These are phyloP conservation scores for Entomortierella lignicola DNA, from an alignment of 192 early-diverging fungal genomes.

Conservation along the genomic window DNA sequence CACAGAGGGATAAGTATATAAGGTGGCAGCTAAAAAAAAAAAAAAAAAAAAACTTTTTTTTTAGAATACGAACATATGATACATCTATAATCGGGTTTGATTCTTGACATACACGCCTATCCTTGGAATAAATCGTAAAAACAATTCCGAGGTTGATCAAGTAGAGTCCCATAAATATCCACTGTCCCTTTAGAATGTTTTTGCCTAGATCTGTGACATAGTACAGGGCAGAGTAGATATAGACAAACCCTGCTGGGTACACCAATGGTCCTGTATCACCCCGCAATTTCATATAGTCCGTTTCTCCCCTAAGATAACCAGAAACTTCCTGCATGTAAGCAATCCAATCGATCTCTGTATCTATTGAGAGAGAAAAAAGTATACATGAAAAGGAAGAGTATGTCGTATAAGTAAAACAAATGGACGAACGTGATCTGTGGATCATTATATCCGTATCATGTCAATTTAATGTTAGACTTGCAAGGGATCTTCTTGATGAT, in stretches of 20 bases:
- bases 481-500: conserved; percentile 73
- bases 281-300: conserved; percentile 79
- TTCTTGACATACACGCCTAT: conserved; percentile 52
- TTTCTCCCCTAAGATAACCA: conserved; percentile 83
- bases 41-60: neutral
- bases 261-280: conserved; percentile 97
- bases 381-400: neutral
- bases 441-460: neutral
- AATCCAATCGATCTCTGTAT: conserved; percentile 97
- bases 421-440: neutral
- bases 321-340: conserved; percentile 96
- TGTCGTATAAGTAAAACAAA: too few relatives aligned
- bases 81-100: neutral
- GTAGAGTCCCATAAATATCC: conserved; percentile 85
- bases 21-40: conserved; percentile 68
- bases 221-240: conserved; percentile 81
- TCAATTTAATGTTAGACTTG: conserved; percentile 41
- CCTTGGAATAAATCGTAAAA: conserved; percentile 72
- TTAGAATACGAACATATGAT: neutral
- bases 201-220: conserved; percentile 75
- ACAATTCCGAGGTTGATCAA: conserved; percentile 74
- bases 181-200: conserved; percentile 81
- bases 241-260: conserved; percentile 96
- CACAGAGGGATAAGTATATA: conserved; percentile 71
- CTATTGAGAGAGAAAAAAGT: conserved; percentile 29